Evolutionary conservation across 306 rosid genomes (phyloP).

Genomic region (Sesbania bispinosa): DNA sequence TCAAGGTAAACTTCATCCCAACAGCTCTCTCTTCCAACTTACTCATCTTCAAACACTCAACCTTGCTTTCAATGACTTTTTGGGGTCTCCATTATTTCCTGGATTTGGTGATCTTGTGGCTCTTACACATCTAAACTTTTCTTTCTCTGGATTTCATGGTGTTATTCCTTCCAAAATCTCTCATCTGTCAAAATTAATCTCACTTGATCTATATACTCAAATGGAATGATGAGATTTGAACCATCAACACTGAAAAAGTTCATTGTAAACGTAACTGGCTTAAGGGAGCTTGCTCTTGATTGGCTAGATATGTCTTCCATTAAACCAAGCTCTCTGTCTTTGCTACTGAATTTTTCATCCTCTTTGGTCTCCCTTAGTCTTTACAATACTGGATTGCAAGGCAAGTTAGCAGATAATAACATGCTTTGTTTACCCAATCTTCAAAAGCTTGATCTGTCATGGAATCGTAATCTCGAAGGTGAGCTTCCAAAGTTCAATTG

Average conservation of each 20-base stretch:
- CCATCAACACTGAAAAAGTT: not conserved
- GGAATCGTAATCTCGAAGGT: not conserved
- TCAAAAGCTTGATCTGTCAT: not conserved
- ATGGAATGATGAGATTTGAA: not conserved
- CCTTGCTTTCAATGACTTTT: too few relatives aligned
- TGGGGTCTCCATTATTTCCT: not conserved
- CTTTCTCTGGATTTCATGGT: fast-evolving
- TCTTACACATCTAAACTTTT: slow-evolving; percentile 1
- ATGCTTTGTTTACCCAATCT: not conserved
- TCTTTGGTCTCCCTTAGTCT: slow-evolving; percentile 1
- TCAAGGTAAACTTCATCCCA: too few relatives aligned
- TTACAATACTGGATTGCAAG: not conserved
- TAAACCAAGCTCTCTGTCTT: not conserved
- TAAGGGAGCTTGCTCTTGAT: not conserved
- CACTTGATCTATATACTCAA: not conserved
- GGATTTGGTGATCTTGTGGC: not conserved
- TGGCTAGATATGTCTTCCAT: not conserved
- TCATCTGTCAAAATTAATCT: too few relatives aligned
- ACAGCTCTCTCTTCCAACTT: too few relatives aligned
- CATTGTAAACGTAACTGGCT: not conserved
- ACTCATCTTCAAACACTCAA: too few relatives aligned
- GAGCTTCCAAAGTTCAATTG: too few relatives aligned
- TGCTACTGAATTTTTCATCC: not conserved
- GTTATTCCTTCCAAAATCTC: too few relatives aligned
- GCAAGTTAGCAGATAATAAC: not conserved